Conservation (phyloP, 2,329 filamentous ascomycete genomes). For the Pleurostoma richardsiae region DNA sequence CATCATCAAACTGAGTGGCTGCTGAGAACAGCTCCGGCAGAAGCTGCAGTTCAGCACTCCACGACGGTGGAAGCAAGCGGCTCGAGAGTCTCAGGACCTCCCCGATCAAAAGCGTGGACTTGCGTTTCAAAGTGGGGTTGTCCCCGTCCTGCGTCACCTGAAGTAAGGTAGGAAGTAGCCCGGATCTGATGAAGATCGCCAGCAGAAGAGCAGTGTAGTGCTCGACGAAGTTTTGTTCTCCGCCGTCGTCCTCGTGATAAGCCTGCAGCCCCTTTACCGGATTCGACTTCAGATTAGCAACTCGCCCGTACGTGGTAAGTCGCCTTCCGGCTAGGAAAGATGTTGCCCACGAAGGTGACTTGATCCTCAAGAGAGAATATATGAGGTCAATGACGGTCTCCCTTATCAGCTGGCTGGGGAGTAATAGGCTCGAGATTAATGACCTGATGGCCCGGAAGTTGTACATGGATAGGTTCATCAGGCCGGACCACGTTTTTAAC, state of each 20-base stretch:
- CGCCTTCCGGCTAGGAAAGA: slow-evolving; percentile 90
- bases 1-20: slow-evolving; percentile 65
- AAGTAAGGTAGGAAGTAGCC: slow-evolving; percentile 58
- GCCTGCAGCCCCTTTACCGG: slow-evolving; percentile 40
- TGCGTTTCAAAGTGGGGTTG: slow-evolving; percentile 70
- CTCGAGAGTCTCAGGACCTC: slow-evolving; percentile 89
- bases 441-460: slow-evolving; percentile 81
- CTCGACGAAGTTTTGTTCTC: slow-evolving; percentile 80
- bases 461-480: slow-evolving; percentile 85
- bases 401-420: slow-evolving; percentile 50
- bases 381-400: slow-evolving; percentile 86
- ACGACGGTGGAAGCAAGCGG: slow-evolving; percentile 72
- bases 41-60: slow-evolving; percentile 81
- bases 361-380: slow-evolving; percentile 78
- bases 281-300: slow-evolving; percentile 73
- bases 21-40: slow-evolving; percentile 79
- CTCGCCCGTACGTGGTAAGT: slow-evolving; percentile 93
- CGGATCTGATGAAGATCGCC: slow-evolving; percentile 78
- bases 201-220: slow-evolving; percentile 90
- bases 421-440: slow-evolving; percentile 59
- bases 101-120: slow-evolving; percentile 84
- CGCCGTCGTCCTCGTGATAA: slow-evolving; percentile 60
- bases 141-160: slow-evolving; percentile 64
- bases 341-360: slow-evolving; percentile 89
- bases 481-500: slow-evolving; percentile 87